A percentile compares a stretch with the other conserved stretches of the same genome.
phyloP scores from a whole-genome alignment of 2,329 filamentous ascomycete genomes.

The Pseudohalonectria lignicola region DNA sequence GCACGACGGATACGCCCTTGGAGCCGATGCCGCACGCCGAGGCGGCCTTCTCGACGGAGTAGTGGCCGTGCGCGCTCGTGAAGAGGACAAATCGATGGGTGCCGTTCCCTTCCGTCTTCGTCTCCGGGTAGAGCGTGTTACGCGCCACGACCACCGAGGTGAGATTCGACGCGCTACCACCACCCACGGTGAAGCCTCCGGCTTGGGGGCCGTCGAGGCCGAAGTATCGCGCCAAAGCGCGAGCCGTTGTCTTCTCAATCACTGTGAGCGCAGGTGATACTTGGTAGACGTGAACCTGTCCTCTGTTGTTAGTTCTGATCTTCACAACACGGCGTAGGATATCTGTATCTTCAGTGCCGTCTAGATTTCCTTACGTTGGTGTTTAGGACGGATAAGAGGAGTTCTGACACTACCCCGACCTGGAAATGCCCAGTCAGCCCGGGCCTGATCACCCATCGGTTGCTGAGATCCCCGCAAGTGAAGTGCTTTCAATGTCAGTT shows the following conservation, averaged over 20 bases:
- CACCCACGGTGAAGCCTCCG: slow-evolving; percentile 68
- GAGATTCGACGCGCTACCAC: slow-evolving; percentile 75
- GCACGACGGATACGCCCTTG: slow-evolving; percentile 59
- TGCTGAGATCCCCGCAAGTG: too few relatives aligned
- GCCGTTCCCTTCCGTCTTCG: slow-evolving; percentile 62
- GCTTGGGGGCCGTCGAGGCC: slow-evolving; percentile 61
- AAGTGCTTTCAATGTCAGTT: too few relatives aligned
- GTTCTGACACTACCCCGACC: slow-evolving; percentile 75
- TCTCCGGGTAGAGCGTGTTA: slow-evolving; percentile 72
- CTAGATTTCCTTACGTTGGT: slow-evolving; percentile 55
- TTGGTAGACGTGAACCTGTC: slow-evolving; percentile 75
- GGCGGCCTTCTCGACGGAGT: slow-evolving; percentile 91
- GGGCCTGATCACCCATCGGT: too few relatives aligned
- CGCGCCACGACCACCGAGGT: slow-evolving; percentile 79
- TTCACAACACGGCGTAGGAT: too few relatives aligned
- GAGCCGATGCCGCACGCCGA: slow-evolving; percentile 79
- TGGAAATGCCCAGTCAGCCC: slow-evolving; percentile 14
- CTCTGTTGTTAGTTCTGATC: neutral
- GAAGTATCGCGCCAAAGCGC: slow-evolving; percentile 63
- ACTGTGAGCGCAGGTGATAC: slow-evolving; percentile 82
- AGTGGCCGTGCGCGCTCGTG: slow-evolving; percentile 84
- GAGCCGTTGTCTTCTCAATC: slow-evolving; percentile 75
- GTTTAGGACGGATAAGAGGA: slow-evolving; percentile 77
- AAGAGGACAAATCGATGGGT: slow-evolving; percentile 65
- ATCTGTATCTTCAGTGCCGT: too few relatives aligned